phyloP scores from a whole-genome alignment of 2,329 filamentous ascomycete species.

The Ascochyta pisi region DNA sequence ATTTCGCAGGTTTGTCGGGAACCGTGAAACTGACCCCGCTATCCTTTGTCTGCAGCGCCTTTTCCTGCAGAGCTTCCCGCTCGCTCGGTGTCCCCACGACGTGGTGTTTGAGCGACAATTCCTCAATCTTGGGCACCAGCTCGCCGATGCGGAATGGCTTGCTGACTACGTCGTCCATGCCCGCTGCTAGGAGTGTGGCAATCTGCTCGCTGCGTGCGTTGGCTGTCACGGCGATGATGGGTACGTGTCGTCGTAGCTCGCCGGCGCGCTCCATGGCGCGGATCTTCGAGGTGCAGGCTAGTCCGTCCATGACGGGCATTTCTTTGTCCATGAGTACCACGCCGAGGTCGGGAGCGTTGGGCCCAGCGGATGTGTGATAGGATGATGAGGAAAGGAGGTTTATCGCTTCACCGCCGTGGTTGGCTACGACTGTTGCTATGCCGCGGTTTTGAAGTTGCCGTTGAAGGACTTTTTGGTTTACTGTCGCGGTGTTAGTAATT shows the following conservation, averaged over 20 bases:
- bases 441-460: constrained; percentile 59
- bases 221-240: constrained; percentile 53
- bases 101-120: constrained; percentile 34
- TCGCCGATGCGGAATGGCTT: constrained; percentile 61
- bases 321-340: constrained; percentile 51
- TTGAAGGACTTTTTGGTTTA: constrained; percentile 58
- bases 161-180: constrained; percentile 58
- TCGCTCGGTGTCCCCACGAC: constrained; percentile 30
- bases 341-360: constrained; percentile 36
- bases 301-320: constrained; percentile 53
- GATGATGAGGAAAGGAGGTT: constrained; percentile 53
- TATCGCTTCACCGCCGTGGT: constrained; percentile 59
- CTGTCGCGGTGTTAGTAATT: constrained; percentile 36
- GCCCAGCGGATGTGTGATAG: constrained; percentile 48
- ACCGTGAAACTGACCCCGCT: constrained; percentile 9
- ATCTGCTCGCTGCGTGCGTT: constrained; percentile 52
- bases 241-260: constrained; percentile 44
- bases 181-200: constrained; percentile 45
- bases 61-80: constrained; percentile 5
- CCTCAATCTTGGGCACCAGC: constrained; percentile 59
- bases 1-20: background rate
- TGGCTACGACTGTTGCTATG: constrained; percentile 55
- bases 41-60: constrained; percentile 8
- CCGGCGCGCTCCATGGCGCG: constrained; percentile 47
- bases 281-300: constrained; percentile 48